Evolutionary conservation across 768 basidiomycete species (phyloP).

Genomic region (Heimioporus sp.): DNA sequence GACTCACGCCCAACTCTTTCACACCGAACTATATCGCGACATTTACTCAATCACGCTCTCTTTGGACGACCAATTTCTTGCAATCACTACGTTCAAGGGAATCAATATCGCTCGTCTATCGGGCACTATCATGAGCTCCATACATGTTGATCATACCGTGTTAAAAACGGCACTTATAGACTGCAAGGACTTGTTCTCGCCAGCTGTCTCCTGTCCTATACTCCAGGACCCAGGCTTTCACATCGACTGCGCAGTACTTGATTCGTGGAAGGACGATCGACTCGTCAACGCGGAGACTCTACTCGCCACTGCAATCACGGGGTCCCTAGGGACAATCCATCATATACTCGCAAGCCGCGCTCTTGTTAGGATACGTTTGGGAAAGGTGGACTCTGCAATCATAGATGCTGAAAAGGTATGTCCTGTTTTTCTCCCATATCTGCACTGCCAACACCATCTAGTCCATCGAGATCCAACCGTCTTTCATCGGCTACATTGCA

Average conservation of each 20-base stretch:
- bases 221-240: not conserved
- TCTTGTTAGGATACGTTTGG: slow-evolving; percentile 1
- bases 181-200: no score
- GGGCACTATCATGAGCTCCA: no score
- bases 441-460: no score
- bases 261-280: no score
- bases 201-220: not conserved
- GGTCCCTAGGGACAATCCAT: not conserved
- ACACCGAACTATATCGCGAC: not conserved
- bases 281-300: no score
- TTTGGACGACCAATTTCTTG: not conserved
- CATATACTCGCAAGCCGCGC: slow-evolving; percentile 4
- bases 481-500: no score
- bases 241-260: not conserved
- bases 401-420: slow-evolving; percentile 1
- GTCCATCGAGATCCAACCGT: no score
- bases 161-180: no score
- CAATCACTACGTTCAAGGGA: not conserved
- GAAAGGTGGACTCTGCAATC: slow-evolving; percentile 1
- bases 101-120: no score
- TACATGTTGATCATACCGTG: no score
- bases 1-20: not conserved
- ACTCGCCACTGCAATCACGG: no score
- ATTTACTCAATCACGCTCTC: not conserved
- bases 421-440: no score